Percentiles rank a stretch among this genome's conserved stretches.
phyloP scores from a whole-genome alignment of 1,139 yeast species.

The Lodderomyces orthopsilosis region DNA sequence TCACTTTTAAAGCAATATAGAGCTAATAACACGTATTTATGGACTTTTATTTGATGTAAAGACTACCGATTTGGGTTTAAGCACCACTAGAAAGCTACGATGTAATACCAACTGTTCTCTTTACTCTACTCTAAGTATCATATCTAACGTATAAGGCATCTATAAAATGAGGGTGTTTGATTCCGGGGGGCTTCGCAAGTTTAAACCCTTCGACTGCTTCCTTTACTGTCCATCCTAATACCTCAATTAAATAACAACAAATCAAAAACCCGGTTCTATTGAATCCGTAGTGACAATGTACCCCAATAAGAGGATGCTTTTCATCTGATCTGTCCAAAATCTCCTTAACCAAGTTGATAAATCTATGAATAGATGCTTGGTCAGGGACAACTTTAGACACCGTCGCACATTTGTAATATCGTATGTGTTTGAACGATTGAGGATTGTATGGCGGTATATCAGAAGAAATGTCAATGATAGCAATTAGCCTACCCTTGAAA shows the following conservation, averaged over 20 bases:
- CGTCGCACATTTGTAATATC: conserved; percentile 71
- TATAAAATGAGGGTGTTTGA: conserved; percentile 73
- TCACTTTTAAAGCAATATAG: conserved; percentile 13
- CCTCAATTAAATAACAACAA: conserved; percentile 66
- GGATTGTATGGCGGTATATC: conserved; percentile 79
- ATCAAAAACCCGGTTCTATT: conserved; percentile 76
- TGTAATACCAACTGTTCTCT: too few species aligned
- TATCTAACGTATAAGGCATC: conserved; percentile 73
- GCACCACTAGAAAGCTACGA: too few species aligned
- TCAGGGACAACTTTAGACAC: conserved; percentile 79
- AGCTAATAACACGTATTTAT: neutral
- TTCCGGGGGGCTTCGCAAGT: conserved; percentile 64
- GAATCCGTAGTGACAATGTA: conserved; percentile 82
- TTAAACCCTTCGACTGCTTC: conserved; percentile 65
- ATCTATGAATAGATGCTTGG: conserved; percentile 54
- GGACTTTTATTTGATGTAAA: neutral
- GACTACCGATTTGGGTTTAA: too few species aligned
- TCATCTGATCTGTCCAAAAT: conserved; percentile 30
- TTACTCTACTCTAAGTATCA: conserved; percentile 28
- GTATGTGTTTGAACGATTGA: conserved; percentile 46
- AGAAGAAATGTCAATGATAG: conserved; percentile 70
- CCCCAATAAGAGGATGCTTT: conserved; percentile 48
- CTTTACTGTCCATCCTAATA: conserved; percentile 54
- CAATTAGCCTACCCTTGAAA: conserved; percentile 42
- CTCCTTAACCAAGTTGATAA: conserved; percentile 52